Evolutionary conservation across 163 green algal genomes (phyloP).

Genomic region (Scenedesmus sp.): DNA sequence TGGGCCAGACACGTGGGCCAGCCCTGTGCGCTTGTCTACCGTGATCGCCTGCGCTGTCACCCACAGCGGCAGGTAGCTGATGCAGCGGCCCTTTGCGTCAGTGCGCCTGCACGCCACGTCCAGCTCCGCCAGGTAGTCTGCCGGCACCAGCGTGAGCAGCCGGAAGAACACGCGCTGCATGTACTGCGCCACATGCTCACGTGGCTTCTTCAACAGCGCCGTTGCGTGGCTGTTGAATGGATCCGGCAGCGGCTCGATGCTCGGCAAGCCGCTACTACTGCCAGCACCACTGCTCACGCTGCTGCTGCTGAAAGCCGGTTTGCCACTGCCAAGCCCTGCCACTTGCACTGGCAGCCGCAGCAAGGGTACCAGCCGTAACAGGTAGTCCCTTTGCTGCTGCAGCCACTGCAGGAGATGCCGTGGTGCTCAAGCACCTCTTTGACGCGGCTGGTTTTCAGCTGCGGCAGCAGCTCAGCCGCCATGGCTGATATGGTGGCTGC

Average conservation of each 20-base stretch:
- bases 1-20: constrained; percentile 34
- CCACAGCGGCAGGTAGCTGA: constrained; percentile 54
- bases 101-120: constrained; percentile 36
- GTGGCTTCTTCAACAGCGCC: constrained; percentile 38
- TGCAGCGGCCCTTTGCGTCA: constrained; percentile 34
- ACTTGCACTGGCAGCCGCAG: constrained; percentile 16
- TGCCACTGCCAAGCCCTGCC: not conserved
- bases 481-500: constrained; percentile 23
- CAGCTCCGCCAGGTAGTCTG: constrained; percentile 49
- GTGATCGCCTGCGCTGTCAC: constrained; percentile 52
- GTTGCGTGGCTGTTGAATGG: constrained; percentile 36
- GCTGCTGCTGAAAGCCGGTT: not conserved
- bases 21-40: constrained; percentile 47
- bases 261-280: not conserved
- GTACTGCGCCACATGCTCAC: constrained; percentile 50
- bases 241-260: constrained; percentile 16
- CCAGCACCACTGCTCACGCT: no score
- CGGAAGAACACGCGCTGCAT: constrained; percentile 56
- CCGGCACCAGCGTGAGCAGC: constrained; percentile 47
- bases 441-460: constrained; percentile 37
- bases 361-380: not conserved
- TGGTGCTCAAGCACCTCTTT: constrained; percentile 44
- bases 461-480: constrained; percentile 46
- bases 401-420: constrained; percentile 37
- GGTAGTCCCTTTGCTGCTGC: constrained; percentile 46